phyloP scores from a whole-genome alignment of 129 eudicot species.

The Lactuca saligna region DNA sequence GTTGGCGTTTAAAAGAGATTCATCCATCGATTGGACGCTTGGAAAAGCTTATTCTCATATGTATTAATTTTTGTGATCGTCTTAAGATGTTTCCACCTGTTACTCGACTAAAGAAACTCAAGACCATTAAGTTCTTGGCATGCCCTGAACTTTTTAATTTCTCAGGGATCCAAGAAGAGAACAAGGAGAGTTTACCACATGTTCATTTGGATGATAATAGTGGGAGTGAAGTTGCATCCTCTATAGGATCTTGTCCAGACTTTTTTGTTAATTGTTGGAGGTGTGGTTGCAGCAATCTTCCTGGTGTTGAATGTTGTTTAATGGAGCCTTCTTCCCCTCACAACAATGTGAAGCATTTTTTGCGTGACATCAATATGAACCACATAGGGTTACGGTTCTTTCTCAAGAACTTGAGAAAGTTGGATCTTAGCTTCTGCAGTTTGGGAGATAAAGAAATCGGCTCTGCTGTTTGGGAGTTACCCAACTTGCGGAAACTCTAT shows the following conservation, averaged over 20 bases:
- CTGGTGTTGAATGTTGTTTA: not conserved
- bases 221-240: not conserved
- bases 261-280: not conserved
- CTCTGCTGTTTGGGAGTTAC: not conserved
- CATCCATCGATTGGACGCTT: too few relatives aligned
- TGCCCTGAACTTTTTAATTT: too few relatives aligned
- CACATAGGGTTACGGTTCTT: not conserved
- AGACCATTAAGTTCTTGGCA: too few relatives aligned
- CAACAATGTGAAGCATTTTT: not conserved
- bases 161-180: too few relatives aligned
- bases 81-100: too few relatives aligned
- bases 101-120: too few relatives aligned
- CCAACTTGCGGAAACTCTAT: constrained; percentile 2
- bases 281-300: not conserved
- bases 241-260: not conserved
- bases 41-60: too few relatives aligned
- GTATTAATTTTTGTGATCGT: too few relatives aligned
- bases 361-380: not conserved
- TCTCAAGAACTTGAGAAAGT: not conserved
- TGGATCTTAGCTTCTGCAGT: not conserved
- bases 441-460: constrained; percentile 3
- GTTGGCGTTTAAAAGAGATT: too few relatives aligned
- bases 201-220: not conserved
- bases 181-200: too few relatives aligned
- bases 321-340: not conserved